Conservation (phyloP, 306 rosid genomes). For the Vicia faba region DNA sequence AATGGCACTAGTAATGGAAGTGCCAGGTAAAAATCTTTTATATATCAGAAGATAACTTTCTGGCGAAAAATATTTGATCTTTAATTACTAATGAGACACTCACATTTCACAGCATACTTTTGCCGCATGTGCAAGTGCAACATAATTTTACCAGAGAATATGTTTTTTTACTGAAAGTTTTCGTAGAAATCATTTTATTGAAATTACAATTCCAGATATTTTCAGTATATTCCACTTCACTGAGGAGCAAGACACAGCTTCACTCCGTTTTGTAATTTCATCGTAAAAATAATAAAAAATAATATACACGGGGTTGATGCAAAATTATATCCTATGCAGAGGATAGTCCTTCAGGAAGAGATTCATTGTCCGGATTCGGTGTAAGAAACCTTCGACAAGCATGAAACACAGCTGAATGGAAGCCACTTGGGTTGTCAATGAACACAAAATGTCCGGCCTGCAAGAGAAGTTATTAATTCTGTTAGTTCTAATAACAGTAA, state of each 20-base stretch:
- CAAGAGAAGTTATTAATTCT: slow-evolving; percentile 34
- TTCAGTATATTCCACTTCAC: slow-evolving; percentile 20
- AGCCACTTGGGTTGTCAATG: slow-evolving; percentile 75
- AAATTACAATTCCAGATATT: slow-evolving; percentile 16
- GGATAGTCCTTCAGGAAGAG: slow-evolving; percentile 71
- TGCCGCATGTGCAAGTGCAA: no score
- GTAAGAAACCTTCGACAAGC: slow-evolving; percentile 80
- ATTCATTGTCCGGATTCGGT: slow-evolving; percentile 54
- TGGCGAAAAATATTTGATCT: no score
- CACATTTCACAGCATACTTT: no score
- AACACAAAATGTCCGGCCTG: slow-evolving; percentile 92
- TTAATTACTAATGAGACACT: no score
- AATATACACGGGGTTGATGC: background rate
- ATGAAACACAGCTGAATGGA: slow-evolving; percentile 77
- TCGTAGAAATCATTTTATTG: slow-evolving; percentile 5
- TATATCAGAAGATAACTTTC: no score
- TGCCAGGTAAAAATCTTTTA: no score
- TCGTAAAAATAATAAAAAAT: slow-evolving; percentile 6
- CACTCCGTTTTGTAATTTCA: background rate
- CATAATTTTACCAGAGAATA: no score
- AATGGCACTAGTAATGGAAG: no score
- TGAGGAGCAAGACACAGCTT: slow-evolving; percentile 10
- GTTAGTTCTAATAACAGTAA: slow-evolving; percentile 15
- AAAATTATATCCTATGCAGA: slow-evolving; percentile 49
- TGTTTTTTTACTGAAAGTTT: background rate